A percentile compares a stretch with the other conserved stretches of the same genome.
phyloP scores from a whole-genome alignment of 2,329 filamentous ascomycete species.

The Epichloe elymi region DNA sequence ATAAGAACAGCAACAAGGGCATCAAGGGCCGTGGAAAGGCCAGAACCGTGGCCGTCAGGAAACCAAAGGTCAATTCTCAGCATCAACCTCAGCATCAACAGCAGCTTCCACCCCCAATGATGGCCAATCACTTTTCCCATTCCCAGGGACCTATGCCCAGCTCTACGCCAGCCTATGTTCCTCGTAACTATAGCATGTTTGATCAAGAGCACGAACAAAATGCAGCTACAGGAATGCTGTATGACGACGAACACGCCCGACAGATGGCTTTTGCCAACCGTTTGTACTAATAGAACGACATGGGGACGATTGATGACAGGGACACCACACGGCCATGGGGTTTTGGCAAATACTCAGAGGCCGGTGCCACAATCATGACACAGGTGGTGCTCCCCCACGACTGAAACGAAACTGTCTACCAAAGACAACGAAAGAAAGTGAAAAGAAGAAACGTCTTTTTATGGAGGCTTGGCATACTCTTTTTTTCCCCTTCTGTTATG shows the following conservation, averaged over 20 bases:
- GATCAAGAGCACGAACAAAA: constrained; percentile 28
- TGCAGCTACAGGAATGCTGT: constrained; percentile 22
- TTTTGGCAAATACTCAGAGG: background rate
- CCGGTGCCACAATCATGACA: background rate
- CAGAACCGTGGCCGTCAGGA: constrained; percentile 42
- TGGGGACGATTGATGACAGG: constrained; percentile 7
- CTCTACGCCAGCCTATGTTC: constrained; percentile 19
- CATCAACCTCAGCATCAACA: background rate
- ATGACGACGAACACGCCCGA: constrained; percentile 30
- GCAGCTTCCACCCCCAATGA: constrained; percentile 13
- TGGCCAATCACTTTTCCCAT: constrained; percentile 12
- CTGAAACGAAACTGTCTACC: constrained; percentile 1
- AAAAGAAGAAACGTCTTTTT: background rate
- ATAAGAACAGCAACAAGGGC: constrained; percentile 96
- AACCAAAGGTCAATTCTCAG: constrained; percentile 15
- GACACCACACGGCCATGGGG: background rate
- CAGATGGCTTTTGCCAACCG: constrained; percentile 30
- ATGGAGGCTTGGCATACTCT: background rate
- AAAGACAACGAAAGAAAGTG: background rate
- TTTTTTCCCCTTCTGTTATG: background rate
- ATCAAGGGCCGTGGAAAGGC: constrained; percentile 93
- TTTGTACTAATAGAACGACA: constrained; percentile 23
- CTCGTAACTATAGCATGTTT: constrained; percentile 29
- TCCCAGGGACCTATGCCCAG: constrained; percentile 14
- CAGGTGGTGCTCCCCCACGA: background rate